Evolutionary conservation across 768 basidiomycete species (phyloP), one percentile per base, ranked within the genome.

Genomic region (Panellus pusillus): DNA sequence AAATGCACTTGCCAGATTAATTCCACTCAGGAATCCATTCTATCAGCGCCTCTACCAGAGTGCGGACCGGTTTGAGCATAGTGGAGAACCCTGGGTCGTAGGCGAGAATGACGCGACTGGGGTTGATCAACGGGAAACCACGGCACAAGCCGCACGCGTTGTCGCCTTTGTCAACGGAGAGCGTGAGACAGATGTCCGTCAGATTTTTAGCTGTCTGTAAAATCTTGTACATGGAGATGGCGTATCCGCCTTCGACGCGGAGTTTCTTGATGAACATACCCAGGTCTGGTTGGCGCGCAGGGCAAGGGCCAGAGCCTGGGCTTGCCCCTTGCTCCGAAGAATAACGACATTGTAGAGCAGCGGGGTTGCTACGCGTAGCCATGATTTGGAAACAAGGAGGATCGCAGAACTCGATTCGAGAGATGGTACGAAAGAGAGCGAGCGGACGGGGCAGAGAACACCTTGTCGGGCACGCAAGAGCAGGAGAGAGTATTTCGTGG

Each of bases 221-320:
- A 19, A 59, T 55, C 27, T 54, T 50, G 38, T 42, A 19, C 52
- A 59, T 47, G 0, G 57, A 54, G 36, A 47, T 38, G 1, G 29
- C 49, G 19, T 20, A 54, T 31, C 52, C 57, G 9, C 52, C 57
- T 28, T 59, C 57, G n/a, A 59, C 36, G 49, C 57, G 53, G 31
- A 55, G 17, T 28, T 52, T 50, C 29, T 43, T 50, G 41, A 59
- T 50, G 45, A 50, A 51, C 12, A 20, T 7, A 1, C 57, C 48
- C 0, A 58, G 39, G 1, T 32, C n/a, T 52, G 48, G 37, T 54
- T 50, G n/a, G 29, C 11, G 15, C 39, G 35, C 14, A 58, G 28
- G 9, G 29, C 28, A 8, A 13, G 17, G n/a, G 20, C 44, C 2
- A 58, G 15, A 1, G 48, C 52, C 18, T 54, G 19, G 0, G 52